Evolutionary conservation across 306 rosid species (phyloP), one percentile per base, ranked within the genome.

Genomic region (Glycine soja): DNA sequence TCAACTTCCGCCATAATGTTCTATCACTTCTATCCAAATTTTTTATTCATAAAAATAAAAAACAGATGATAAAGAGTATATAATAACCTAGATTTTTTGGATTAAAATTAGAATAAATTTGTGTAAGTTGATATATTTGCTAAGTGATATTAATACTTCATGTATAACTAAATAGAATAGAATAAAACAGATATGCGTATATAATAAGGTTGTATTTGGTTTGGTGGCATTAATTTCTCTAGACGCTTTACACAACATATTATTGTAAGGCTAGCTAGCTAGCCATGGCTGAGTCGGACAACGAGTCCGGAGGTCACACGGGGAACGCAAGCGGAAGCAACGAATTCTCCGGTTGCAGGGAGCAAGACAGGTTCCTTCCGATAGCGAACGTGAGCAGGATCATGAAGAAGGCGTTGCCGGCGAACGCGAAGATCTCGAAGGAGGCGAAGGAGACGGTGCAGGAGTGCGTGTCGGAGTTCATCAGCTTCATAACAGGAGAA

Each of bases 381-480:
- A 87, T 90, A 72, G 93, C 93, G 8, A 88, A 86, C 89, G 91
- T 90, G 70, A 86, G 91, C 62, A 83, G 91, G 74, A 90, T 88
- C 77, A 90, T 90, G 94, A 88, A 86, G 86, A 90, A 86, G 48
- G 89, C 85, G 2, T 74, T 90, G 6, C 94, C 94, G 24, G 85
- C 85, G 12, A 86, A 86, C 84, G 91, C 87, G 0, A 88, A 86
- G 94, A 88, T 90, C 84, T 85, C 91, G 0, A 88, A 86, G 75
- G 94, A 88, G 68, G 94, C 89, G 3, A 88, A 90, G 19, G 91
- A 88, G 63, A 90, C 90, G 0, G 88, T 90, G 5, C 91, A 90
- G 51, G 91, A 90, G 88, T 90, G 94, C 5, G 90, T 88, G 1
- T 86, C 91, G 0, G 90, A 90, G 90, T 90, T 90, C 76, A 86